Conservation (phyloP, 2,329 filamentous ascomycete genomes). For the Spiromastix sp. region DNA sequence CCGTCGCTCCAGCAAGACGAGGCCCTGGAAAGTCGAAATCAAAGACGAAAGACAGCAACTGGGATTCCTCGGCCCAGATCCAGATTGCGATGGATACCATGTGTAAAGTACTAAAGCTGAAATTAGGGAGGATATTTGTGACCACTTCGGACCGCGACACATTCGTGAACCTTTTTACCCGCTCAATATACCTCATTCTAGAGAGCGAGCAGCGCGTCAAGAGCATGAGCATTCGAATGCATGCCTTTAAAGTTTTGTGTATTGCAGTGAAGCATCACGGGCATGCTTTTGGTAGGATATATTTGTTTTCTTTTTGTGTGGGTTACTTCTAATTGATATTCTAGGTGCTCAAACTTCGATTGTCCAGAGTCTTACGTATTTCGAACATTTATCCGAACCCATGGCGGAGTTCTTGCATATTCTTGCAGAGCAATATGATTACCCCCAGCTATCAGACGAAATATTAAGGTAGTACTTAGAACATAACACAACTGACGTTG, state of each 20-base stretch:
- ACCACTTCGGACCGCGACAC: constrained; percentile 95
- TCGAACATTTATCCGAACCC: constrained; percentile 95
- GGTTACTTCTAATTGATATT: constrained; percentile 17
- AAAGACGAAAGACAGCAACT: constrained; percentile 59
- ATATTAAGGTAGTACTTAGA: constrained; percentile 66
- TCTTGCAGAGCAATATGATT: constrained; percentile 92
- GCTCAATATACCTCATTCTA: constrained; percentile 84
- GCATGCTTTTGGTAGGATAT: constrained; percentile 69
- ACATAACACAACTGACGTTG: neutral
- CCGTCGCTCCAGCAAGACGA: constrained; percentile 58
- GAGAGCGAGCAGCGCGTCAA: constrained; percentile 93
- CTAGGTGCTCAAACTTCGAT: constrained; percentile 92
- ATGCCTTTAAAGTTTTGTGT: constrained; percentile 92
- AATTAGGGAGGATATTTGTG: constrained; percentile 83
- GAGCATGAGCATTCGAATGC: constrained; percentile 81
- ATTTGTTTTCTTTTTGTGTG: neutral
- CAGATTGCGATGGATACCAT: constrained; percentile 84
- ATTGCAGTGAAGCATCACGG: constrained; percentile 96
- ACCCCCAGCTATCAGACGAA: constrained; percentile 88
- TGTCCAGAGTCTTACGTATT: constrained; percentile 94
- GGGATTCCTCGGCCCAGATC: constrained; percentile 83
- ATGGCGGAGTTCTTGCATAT: constrained; percentile 99
- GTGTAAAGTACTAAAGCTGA: constrained; percentile 90
- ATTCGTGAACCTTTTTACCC: constrained; percentile 82
- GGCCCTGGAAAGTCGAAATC: constrained; percentile 65